phyloP scores from a whole-genome alignment of 1,284 basidiomycete genomes.

The Microbotryum intermedium region DNA sequence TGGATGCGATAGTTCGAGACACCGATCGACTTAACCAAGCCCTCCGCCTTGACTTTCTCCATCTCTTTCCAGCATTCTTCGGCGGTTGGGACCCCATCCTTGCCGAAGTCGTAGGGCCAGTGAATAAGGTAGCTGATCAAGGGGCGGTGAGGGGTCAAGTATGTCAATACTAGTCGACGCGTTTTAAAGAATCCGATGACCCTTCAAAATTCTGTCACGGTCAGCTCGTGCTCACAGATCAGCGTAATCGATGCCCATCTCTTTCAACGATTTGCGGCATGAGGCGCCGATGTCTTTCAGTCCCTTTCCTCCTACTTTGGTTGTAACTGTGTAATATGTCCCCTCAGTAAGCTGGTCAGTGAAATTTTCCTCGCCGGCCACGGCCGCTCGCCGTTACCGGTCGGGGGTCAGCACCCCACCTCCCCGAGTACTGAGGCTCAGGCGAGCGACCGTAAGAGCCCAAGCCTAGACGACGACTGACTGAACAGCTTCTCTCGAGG shows the following conservation, averaged over 20 bases:
- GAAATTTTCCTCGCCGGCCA: too few relatives aligned
- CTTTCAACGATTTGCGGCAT: slow-evolving; percentile 5
- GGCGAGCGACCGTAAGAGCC: neutral
- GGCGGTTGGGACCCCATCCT: slow-evolving; percentile 26
- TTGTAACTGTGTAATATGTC: slow-evolving; percentile 15
- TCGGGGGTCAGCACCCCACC: too few relatives aligned
- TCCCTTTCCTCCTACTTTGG: slow-evolving; percentile 16
- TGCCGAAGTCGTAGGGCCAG: slow-evolving; percentile 43
- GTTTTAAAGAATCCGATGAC: too few relatives aligned
- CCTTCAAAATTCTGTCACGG: too few relatives aligned
- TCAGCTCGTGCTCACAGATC: slow-evolving; percentile 43
- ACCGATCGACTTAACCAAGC: slow-evolving; percentile 58
- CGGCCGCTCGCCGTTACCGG: too few relatives aligned
- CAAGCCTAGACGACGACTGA: neutral
- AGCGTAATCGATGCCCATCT: slow-evolving; percentile 59
- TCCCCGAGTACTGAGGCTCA: too few relatives aligned
- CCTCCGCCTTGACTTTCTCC: slow-evolving; percentile 46
- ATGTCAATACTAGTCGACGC: too few relatives aligned
- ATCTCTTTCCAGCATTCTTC: slow-evolving; percentile 55
- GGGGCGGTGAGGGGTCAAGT: too few relatives aligned
- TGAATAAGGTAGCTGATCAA: slow-evolving; percentile 59
- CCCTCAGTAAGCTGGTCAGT: too few relatives aligned
- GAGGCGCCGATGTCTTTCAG: slow-evolving; percentile 16
- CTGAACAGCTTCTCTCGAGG: slow-evolving; percentile 54
- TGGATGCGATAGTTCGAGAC: slow-evolving; percentile 70